Conservation (phyloP, 345 rosid species). For the Populus pruinosa region DNA sequence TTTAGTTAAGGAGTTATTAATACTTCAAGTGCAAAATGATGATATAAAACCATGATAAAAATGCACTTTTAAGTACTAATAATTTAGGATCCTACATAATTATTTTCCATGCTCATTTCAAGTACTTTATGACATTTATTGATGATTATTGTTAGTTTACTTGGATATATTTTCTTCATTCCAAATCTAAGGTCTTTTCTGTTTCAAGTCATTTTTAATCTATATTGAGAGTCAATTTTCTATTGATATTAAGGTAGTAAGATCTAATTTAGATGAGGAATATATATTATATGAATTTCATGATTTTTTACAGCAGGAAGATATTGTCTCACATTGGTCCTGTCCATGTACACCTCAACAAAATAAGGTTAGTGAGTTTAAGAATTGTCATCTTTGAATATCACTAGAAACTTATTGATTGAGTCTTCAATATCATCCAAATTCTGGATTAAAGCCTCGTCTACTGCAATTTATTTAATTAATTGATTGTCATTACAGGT, state of each 20-base stretch:
- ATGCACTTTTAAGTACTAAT: too few species aligned
- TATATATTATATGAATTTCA: neutral
- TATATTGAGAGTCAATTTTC: neutral
- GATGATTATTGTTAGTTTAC: neutral
- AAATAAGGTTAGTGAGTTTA: neutral
- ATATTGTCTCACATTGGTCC: neutral
- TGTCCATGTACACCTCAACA: neutral
- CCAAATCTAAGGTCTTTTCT: neutral
- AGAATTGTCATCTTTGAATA: neutral
- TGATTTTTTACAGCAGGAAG: neutral
- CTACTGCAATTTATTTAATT: neutral
- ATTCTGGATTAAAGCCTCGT: fast-evolving
- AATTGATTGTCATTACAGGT: neutral
- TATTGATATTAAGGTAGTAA: neutral
- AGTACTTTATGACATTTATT: neutral
- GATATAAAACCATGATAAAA: too few species aligned
- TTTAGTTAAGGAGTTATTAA: too few species aligned
- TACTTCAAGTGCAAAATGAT: too few species aligned
- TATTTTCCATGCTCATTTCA: too few species aligned
- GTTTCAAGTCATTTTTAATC: neutral
- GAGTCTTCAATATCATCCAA: neutral
- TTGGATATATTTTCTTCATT: neutral
- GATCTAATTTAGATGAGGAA: neutral
- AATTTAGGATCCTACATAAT: too few species aligned
- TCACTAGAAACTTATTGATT: neutral